Evolutionary conservation across 306 rosid species (phyloP).

Genomic region (Hippophae rhamnoides): DNA sequence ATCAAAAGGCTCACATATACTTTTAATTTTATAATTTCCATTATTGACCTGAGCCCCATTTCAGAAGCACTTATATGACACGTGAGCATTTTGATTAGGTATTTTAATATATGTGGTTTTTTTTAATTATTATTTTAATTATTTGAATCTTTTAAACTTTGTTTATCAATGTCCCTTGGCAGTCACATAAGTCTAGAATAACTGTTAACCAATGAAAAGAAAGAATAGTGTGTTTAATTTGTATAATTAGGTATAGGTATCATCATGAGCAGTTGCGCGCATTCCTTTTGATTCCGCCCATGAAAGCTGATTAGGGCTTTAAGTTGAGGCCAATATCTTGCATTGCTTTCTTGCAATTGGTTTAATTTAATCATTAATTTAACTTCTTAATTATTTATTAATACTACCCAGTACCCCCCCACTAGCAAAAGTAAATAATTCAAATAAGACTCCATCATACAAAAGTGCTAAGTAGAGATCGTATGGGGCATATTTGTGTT

Average conservation of each 20-base stretch:
- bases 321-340: too few relatives aligned
- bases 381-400: too few relatives aligned
- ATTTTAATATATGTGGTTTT: background rate
- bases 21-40: background rate
- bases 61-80: constrained; percentile 18
- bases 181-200: constrained; percentile 9
- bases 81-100: too few relatives aligned
- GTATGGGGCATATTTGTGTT: too few relatives aligned
- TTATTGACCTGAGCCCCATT: background rate
- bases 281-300: background rate
- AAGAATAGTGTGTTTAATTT: constrained; percentile 14
- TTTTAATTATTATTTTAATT: background rate
- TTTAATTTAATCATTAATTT: too few relatives aligned
- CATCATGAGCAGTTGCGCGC: background rate
- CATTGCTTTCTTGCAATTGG: too few relatives aligned
- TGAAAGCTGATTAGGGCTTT: too few relatives aligned
- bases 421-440: too few relatives aligned
- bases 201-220: constrained; percentile 19
- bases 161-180: background rate
- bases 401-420: too few relatives aligned
- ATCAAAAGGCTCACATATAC: background rate
- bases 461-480: too few relatives aligned
- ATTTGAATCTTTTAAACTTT: too few relatives aligned
- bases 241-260: constrained; percentile 13
- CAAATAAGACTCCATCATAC: too few relatives aligned